Conservation (phyloP, 2,329 filamentous ascomycete genomes). For the Amauroascus niger region DNA sequence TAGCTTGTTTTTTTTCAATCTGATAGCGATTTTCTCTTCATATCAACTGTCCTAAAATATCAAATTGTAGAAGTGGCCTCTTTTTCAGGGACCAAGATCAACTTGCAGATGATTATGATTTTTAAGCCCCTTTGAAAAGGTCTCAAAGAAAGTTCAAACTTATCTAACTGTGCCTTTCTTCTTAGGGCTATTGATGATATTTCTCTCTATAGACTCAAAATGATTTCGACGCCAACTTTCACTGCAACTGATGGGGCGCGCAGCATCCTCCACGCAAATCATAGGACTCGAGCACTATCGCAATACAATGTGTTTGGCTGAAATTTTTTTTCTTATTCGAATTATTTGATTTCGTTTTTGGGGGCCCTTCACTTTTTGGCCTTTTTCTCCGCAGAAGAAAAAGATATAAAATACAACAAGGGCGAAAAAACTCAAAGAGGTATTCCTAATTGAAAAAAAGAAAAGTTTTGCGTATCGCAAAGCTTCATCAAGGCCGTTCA, state of each 20-base stretch:
- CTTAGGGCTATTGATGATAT: no score
- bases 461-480: background rate
- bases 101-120: no score
- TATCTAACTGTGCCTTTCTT: no score
- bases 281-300: no score
- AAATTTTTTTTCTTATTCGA: background rate
- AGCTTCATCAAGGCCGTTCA: background rate
- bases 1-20: conserved; percentile 1
- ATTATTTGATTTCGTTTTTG: background rate
- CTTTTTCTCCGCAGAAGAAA: no score
- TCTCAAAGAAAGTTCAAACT: no score
- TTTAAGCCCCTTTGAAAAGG: no score
- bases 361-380: background rate
- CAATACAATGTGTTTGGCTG: background rate
- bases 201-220: no score
- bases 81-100: no score
- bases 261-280: no score
- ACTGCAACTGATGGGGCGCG: no score
- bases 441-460: background rate
- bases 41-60: background rate
- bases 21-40: conserved; percentile 2
- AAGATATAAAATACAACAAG: background rate
- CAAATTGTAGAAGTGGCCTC: background rate
- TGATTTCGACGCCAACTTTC: no score
- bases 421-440: background rate